phyloP scores from a whole-genome alignment of 2,329 filamentous ascomycete genomes.

The Calonectria montana region DNA sequence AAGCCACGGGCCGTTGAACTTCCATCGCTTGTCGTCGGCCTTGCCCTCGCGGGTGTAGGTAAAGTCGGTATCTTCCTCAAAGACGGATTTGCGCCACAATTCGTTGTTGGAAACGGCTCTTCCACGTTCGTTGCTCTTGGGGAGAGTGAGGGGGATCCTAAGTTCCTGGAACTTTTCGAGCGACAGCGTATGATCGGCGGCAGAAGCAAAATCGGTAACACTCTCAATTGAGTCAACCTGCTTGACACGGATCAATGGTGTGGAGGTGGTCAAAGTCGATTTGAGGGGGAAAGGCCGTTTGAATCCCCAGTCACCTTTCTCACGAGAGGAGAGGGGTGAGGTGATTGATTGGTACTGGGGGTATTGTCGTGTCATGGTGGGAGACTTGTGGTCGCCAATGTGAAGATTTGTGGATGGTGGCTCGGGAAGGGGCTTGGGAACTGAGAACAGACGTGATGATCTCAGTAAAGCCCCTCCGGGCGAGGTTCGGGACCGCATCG shows the following conservation, averaged over 20 bases:
- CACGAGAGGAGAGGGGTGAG: conserved; percentile 77
- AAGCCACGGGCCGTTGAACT: conserved; percentile 75
- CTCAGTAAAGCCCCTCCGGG: conserved; percentile 79
- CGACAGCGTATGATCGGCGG: conserved; percentile 83
- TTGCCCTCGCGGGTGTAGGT: conserved; percentile 55
- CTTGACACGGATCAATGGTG: conserved; percentile 81
- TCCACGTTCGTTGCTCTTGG: conserved; percentile 43
- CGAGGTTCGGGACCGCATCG: conserved; percentile 55
- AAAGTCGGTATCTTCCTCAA: conserved; percentile 68
- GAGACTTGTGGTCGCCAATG: conserved; percentile 50
- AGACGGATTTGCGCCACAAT: conserved; percentile 62
- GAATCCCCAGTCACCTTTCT: conserved; percentile 90
- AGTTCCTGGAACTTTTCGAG: conserved; percentile 90
- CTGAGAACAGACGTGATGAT: conserved; percentile 88
- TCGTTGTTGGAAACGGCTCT: conserved; percentile 23
- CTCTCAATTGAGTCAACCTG: conserved; percentile 87
- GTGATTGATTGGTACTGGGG: conserved; percentile 88
- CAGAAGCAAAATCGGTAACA: conserved; percentile 88
- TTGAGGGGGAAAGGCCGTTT: conserved; percentile 85
- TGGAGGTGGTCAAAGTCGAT: conserved; percentile 76
- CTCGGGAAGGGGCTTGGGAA: conserved; percentile 79
- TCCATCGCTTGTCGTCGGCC: conserved; percentile 68
- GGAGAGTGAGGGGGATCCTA: conserved; percentile 75
- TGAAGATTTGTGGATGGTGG: conserved; percentile 62
- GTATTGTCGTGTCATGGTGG: conserved; percentile 73